Conservation (phyloP, 164 flowering plant genomes). For the Tetrastigma voinierianum region DNA sequence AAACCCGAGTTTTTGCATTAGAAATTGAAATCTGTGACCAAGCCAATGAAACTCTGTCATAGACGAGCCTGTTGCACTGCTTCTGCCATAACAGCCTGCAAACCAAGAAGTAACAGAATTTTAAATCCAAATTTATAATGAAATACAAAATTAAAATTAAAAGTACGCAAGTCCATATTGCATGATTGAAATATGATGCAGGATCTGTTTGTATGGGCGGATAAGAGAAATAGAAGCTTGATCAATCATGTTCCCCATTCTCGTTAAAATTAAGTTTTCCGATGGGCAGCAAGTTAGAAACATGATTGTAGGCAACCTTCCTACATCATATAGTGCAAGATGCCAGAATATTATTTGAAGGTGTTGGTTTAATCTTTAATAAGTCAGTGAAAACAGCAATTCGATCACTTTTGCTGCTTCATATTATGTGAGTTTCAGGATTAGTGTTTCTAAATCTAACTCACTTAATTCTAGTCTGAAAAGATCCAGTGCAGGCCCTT, state of each 20-base stretch:
- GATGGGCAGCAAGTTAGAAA: background rate
- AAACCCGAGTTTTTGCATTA: constrained; percentile 88
- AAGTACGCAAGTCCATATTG: background rate
- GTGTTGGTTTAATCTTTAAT: too few species aligned
- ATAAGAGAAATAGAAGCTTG: background rate
- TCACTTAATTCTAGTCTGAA: constrained; percentile 88
- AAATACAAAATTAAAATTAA: background rate
- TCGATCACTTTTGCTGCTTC: too few species aligned
- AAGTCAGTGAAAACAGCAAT: too few species aligned
- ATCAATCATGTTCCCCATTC: background rate
- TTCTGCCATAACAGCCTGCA: constrained; percentile 93
- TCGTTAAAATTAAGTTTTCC: background rate
- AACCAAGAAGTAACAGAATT: background rate
- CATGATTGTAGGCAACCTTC: too few species aligned
- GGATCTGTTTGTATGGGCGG: too few species aligned
- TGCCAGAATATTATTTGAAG: too few species aligned
- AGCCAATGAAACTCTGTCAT: constrained; percentile 91
- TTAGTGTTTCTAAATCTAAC: background rate
- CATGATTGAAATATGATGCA: too few species aligned
- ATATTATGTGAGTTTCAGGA: background rate
- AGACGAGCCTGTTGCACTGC: constrained; percentile 94
- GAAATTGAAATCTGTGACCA: constrained; percentile 85
- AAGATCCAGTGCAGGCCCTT: constrained; percentile 92
- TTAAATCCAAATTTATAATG: too few species aligned
- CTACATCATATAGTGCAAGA: too few species aligned